A percentile compares a stretch with the other conserved stretches of the same genome.
Evolutionary conservation across 2,329 filamentous ascomycete species (phyloP).

Genomic region (Ophiostoma triangulosporum): DNA sequence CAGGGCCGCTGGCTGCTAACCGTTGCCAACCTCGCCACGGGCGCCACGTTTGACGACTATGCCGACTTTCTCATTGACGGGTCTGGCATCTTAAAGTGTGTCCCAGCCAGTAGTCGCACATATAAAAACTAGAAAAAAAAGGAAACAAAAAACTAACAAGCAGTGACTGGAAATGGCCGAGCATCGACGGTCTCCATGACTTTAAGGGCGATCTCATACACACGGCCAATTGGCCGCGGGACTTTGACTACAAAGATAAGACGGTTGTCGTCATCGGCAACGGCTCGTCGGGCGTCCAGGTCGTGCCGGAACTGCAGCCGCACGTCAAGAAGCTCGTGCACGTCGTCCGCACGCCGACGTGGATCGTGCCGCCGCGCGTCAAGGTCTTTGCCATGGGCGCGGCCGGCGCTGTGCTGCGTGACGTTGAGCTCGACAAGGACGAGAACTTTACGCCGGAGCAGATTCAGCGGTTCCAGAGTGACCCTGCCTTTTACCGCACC

Average conservation of each 20-base stretch:
- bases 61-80: constrained; percentile 37
- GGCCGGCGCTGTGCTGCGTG: constrained; percentile 23
- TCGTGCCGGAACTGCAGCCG: constrained; percentile 36
- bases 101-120: too few species aligned
- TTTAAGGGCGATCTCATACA: constrained; percentile 39
- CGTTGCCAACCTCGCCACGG: constrained; percentile 26
- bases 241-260: constrained; percentile 36
- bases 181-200: constrained; percentile 29
- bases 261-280: constrained; percentile 43
- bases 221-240: constrained; percentile 38
- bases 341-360: constrained; percentile 29
- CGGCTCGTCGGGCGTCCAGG: constrained; percentile 40
- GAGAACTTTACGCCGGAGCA: constrained; percentile 30
- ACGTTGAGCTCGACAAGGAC: constrained; percentile 28
- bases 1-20: constrained; percentile 29
- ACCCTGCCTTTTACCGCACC: constrained; percentile 30
- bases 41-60: constrained; percentile 28
- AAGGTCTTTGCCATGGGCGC: constrained; percentile 26
- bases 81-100: constrained; percentile 40
- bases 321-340: constrained; percentile 24
- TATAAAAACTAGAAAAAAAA: too few species aligned
- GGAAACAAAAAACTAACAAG: neutral
- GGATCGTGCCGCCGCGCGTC: constrained; percentile 25
- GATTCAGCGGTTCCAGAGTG: constrained; percentile 32
- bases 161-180: constrained; percentile 40